Evolutionary conservation across 305 asterid genomes (phyloP).

Genomic region (Solanum chacoense): DNA sequence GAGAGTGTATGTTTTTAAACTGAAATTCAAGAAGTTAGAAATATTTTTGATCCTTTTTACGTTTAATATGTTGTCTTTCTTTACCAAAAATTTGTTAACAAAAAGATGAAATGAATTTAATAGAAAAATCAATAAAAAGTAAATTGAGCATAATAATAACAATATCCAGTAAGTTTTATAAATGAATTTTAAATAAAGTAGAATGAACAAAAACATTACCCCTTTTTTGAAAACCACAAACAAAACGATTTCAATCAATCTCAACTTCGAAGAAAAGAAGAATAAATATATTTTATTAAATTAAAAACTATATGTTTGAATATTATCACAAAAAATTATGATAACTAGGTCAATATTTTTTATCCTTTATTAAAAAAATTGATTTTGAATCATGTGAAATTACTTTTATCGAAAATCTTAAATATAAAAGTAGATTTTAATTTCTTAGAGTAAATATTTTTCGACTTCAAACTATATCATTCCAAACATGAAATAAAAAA

Average conservation of each 20-base stretch:
- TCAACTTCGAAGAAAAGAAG: not conserved
- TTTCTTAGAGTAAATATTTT: not conserved
- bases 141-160: not conserved
- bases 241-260: not conserved
- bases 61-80: not conserved
- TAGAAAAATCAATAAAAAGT: not conserved
- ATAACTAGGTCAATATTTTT: not conserved
- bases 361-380: not conserved
- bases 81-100: not conserved
- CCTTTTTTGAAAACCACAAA: not conserved
- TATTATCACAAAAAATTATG: too few species aligned
- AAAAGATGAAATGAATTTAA: not conserved
- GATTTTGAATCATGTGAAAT: not conserved
- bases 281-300: not conserved
- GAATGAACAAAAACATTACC: not conserved
- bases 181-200: not conserved
- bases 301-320: not conserved
- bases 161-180: not conserved
- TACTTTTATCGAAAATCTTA: not conserved
- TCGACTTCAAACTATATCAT: not conserved
- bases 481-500: too few species aligned
- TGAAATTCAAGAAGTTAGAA: not conserved
- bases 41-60: not conserved
- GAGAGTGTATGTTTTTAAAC: not conserved
- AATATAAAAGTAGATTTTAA: fast-evolving